phyloP scores from a whole-genome alignment of 257 asterid species.

The Solanum appendiculatum region DNA sequence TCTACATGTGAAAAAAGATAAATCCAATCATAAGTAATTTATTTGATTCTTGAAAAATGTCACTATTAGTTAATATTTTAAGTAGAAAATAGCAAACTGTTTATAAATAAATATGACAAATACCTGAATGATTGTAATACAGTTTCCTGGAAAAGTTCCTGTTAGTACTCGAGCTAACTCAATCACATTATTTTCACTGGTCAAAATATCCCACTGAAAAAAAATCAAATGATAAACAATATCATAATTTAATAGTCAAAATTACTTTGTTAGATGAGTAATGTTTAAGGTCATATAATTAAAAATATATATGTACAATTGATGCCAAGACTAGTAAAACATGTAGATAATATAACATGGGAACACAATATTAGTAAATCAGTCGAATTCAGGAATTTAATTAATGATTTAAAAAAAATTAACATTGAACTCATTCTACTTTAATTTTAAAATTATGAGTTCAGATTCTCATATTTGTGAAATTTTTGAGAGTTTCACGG shows the following conservation, averaged over 20 bases:
- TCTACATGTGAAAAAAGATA: background rate
- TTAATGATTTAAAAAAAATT: background rate
- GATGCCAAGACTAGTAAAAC: background rate
- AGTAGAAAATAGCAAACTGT: background rate
- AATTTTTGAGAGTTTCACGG: background rate
- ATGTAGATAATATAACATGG: background rate
- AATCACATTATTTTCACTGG: constrained; percentile 26
- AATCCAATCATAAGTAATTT: background rate
- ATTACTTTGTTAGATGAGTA: background rate
- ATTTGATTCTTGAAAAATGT: background rate
- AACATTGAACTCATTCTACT: background rate
- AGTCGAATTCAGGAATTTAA: background rate
- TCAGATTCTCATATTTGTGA: background rate
- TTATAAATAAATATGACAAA: background rate
- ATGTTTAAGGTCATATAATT: background rate
- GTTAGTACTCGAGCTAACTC: constrained; percentile 47
- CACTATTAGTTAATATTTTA: background rate
- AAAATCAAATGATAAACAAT: background rate
- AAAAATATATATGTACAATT: background rate
- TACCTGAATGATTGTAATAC: constrained; percentile 60
- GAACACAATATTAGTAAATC: background rate
- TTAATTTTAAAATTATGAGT: background rate
- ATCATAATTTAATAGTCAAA: background rate
- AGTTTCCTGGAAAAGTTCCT: constrained; percentile 41
- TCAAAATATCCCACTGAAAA: constrained; percentile 59